Evolutionary conservation across 2,329 filamentous ascomycete species (phyloP), one percentile per base, ranked within the genome.

Genomic region (Davidsoniella australis): DNA sequence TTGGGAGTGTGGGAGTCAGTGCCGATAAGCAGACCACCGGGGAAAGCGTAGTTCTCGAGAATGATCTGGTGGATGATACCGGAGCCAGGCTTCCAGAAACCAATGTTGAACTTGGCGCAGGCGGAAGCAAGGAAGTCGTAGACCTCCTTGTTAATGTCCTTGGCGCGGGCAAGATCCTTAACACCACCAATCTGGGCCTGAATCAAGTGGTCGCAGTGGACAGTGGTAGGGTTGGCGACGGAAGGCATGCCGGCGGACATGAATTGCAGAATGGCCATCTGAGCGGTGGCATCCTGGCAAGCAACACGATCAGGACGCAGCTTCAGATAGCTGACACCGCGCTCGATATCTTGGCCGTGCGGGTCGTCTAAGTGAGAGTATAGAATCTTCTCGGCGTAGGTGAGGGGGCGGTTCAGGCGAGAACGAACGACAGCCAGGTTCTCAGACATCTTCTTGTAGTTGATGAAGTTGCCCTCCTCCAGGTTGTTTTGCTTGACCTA

Each of bases 231-330:
- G 61, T 93, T 96, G 55, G 88, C 88, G 54, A 96, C 91, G 20
- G 82, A 81, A 57, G 86, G 85, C 85, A 98, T 89, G 66, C 89
- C 89, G 54, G 91, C 89, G 50, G 86, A 94, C 88, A 98, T 98
- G 78, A 98, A 98, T 73, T 98, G 91, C 53, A 98, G 76, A 58
- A 98, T 94, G 56, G 91, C 91, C 91, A 98, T 98, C 76, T 98
- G 91, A 56, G 91, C 91, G 54, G 91, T 96, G 64, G 91, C 91
- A 77, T 98, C 91, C 75, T 98, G 91, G 76, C 91, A 96, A 67
- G 91, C 91, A 61, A 98, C 91, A 68, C 91, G 85, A 65, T 98
- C 91, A 52, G 91, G 91, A 57, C 91, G 85, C 58, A 98, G 80
- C 74, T 89, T 95, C 58, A 98, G 79, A 71, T 98, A 96, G 54